A percentile compares a stretch with the other conserved stretches of the same genome.
phyloP scores from a whole-genome alignment of 345 rosid genomes.

The Viola odorata region DNA sequence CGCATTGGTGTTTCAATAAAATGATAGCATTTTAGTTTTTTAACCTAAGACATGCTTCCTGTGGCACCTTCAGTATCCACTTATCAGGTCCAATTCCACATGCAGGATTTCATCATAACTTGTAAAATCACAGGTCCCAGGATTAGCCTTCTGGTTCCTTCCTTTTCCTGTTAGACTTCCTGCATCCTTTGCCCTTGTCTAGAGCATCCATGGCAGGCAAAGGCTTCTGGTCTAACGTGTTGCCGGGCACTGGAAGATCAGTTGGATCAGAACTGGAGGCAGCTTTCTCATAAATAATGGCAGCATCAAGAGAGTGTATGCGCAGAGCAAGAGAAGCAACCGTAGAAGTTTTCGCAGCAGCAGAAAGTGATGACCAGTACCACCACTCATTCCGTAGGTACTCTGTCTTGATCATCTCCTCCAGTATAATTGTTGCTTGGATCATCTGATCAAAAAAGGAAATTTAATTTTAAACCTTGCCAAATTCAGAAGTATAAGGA shows the following conservation, averaged over 20 bases:
- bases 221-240: constrained; percentile 33
- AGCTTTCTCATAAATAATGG: constrained; percentile 61
- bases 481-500: too few species aligned
- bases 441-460: constrained; percentile 53
- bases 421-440: constrained; percentile 76
- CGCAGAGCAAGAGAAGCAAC: constrained; percentile 77
- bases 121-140: not conserved
- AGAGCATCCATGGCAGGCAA: constrained; percentile 34
- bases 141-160: constrained; percentile 70
- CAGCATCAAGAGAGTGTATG: constrained; percentile 74
- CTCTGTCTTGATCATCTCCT: constrained; percentile 80
- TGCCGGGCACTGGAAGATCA: constrained; percentile 32
- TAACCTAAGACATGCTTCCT: constrained; percentile 5
- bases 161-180: constrained; percentile 77
- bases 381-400: constrained; percentile 89
- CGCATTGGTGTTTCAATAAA: not conserved
- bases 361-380: constrained; percentile 98
- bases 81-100: constrained; percentile 6
- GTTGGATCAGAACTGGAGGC: constrained; percentile 26
- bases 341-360: constrained; percentile 76
- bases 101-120: not conserved
- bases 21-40: constrained; percentile 1
- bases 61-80: constrained; percentile 13
- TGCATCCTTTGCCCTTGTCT: constrained; percentile 53
- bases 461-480: not conserved